Evolutionary conservation across 1,284 basidiomycete species (phyloP).

Genomic region (Ustilago tritici): DNA sequence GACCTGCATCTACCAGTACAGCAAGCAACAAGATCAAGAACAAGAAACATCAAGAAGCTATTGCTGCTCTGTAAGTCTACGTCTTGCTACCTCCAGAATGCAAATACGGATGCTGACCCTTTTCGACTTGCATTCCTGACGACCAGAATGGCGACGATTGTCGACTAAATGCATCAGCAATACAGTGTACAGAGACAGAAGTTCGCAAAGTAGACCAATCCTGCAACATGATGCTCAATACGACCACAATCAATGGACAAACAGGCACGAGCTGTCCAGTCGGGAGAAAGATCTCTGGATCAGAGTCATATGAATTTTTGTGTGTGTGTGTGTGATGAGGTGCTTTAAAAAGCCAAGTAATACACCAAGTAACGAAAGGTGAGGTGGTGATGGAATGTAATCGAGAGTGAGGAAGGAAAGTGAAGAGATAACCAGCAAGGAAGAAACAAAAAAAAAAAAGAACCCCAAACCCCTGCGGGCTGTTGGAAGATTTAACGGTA

Average conservation of each 20-base stretch:
- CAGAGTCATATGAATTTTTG: conserved; percentile 14
- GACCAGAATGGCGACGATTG: conserved; percentile 28
- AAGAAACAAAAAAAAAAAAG: background rate
- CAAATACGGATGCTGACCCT: background rate
- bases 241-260: background rate
- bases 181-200: background rate
- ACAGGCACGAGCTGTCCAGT: background rate
- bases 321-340: conserved; percentile 3
- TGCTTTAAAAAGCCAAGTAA: conserved; percentile 5
- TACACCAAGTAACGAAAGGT: conserved; percentile 17
- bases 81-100: background rate
- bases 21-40: background rate
- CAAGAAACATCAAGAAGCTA: conserved; percentile 14
- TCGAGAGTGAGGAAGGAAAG: background rate
- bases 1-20: background rate
- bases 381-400: conserved; percentile 8
- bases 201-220: no score
- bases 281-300: background rate
- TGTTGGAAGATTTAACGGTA: conserved; percentile 80
- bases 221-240: background rate
- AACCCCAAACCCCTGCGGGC: background rate
- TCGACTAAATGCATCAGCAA: conserved; percentile 15
- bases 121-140: background rate
- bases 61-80: conserved; percentile 39
- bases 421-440: background rate